Conservation (phyloP, 2,329 filamentous ascomycete species). For the Ophiostoma montium region DNA sequence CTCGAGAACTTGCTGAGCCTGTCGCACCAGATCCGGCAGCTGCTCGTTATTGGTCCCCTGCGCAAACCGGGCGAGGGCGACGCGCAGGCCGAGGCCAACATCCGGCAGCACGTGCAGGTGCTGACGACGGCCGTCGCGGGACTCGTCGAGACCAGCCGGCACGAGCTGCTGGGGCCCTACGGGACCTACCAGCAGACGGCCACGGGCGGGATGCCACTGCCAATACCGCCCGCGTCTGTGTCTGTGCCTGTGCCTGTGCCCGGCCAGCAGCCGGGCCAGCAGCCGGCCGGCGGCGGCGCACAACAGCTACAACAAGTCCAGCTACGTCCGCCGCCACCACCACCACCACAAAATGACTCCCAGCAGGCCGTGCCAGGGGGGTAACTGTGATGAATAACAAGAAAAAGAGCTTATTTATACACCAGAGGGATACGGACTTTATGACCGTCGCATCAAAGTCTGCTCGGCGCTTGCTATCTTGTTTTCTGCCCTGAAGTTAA, state of each 20-base stretch:
- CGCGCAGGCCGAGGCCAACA: conserved; percentile 21
- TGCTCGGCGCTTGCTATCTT: too few species aligned
- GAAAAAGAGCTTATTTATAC: too few species aligned
- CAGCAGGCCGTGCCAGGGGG: too few species aligned
- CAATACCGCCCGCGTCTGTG: conserved; percentile 1
- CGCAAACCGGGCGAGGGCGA: conserved; percentile 29
- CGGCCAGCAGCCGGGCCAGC: background rate
- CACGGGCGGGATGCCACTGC: too few species aligned
- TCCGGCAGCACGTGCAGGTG: conserved; percentile 23
- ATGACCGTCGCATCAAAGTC: too few species aligned
- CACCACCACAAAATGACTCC: background rate
- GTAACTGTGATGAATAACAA: too few species aligned
- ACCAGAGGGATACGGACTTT: too few species aligned
- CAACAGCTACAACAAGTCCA: background rate
- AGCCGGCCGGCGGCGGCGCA: background rate
- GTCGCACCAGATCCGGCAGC: conserved; percentile 33
- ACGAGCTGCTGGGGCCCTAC: conserved; percentile 13
- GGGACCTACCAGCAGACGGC: conserved; percentile 15
- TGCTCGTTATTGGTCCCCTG: conserved; percentile 35
- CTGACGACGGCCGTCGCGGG: conserved; percentile 22
- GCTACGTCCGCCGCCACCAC: background rate
- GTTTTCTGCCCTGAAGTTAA: too few species aligned
- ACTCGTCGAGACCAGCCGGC: conserved; percentile 17
- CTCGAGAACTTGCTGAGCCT: conserved; percentile 31
- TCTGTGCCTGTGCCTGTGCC: background rate